Evolutionary conservation across 1,284 basidiomycete genomes (phyloP), one percentile per base, ranked within the genome.

Genomic region (Caloboletus firmus): DNA sequence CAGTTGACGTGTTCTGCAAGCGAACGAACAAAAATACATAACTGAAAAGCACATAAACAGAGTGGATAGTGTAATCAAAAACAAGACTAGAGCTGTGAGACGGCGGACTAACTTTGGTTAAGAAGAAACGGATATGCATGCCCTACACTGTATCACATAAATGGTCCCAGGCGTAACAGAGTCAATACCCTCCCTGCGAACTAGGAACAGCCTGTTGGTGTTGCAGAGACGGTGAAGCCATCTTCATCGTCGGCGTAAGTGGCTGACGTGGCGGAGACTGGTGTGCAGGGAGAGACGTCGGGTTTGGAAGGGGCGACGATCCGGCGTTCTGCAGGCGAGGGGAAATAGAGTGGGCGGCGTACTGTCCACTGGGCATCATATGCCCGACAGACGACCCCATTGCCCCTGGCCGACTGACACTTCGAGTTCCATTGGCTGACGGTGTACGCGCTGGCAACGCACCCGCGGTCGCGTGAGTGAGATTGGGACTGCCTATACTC

Each of bases 171-270:
- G 45, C 45, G 51, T 46, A 24, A 49, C 50, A 44, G 18, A 49
- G 36, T 65, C 74, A 77, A 62, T 77, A 77, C 40, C 75, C 74
- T 53, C 74, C 76, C 41, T 76, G 76, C 44, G 75, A 74, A 55
- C 72, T 73, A 13, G 76, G 72, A 11, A 79, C 72, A 35, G 66
- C 63, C 61, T 85, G 81, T 60, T 85, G 82, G 56, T 83, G 80
- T 67, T 82, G 83, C 57, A 85, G 59, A 44, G 82, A 82, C n/a
- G 85, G 84, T 13, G 84, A 85, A 30, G 81, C 74, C 64, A 82
- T 77, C 34, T 73, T 72, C 72, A 81, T 74, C 39, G 75, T 77
- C 10, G 82, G 78, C 5, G 82, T 78, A 57, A 83, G 77, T 6
- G 80, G 74, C 20, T 79, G 72, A 22, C 82, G 76, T 2, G 83